Percentiles rank a stretch among this genome's conserved stretches.
Conservation (phyloP, 257 asterid species). For the Cordia subcordata region DNA sequence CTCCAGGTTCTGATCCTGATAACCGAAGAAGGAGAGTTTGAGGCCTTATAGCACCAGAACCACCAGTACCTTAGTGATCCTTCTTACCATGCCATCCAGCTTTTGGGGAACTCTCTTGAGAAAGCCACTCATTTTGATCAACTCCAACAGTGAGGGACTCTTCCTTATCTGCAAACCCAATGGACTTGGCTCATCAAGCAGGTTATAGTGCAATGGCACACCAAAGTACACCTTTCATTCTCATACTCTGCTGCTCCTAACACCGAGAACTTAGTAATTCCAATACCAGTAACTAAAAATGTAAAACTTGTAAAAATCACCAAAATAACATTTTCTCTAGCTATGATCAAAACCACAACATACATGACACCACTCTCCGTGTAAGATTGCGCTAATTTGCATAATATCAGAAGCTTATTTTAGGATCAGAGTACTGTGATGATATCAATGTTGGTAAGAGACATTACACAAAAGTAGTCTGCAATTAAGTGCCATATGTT, state of each 20-base stretch:
- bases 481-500: too few relatives aligned
- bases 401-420: too few relatives aligned
- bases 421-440: too few relatives aligned
- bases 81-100: conserved; percentile 25
- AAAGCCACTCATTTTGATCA: conserved; percentile 60
- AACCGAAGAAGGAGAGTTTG: conserved; percentile 76
- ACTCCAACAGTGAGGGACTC: conserved; percentile 63
- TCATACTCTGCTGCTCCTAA: conserved; percentile 27
- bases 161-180: conserved; percentile 57
- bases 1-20: conserved; percentile 87
- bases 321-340: background rate
- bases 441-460: too few relatives aligned
- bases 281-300: background rate
- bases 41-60: conserved; percentile 52
- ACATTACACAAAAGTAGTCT: too few relatives aligned
- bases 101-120: conserved; percentile 34
- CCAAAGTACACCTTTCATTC: conserved; percentile 18
- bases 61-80: conserved; percentile 34
- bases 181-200: conserved; percentile 61
- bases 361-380: too few relatives aligned
- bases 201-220: conserved; percentile 34
- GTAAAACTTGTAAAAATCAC: background rate
- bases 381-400: too few relatives aligned
- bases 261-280: background rate
- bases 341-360: background rate